Conservation (phyloP, 352 stramenopile genomes). For the Blastocystis sp. region DNA sequence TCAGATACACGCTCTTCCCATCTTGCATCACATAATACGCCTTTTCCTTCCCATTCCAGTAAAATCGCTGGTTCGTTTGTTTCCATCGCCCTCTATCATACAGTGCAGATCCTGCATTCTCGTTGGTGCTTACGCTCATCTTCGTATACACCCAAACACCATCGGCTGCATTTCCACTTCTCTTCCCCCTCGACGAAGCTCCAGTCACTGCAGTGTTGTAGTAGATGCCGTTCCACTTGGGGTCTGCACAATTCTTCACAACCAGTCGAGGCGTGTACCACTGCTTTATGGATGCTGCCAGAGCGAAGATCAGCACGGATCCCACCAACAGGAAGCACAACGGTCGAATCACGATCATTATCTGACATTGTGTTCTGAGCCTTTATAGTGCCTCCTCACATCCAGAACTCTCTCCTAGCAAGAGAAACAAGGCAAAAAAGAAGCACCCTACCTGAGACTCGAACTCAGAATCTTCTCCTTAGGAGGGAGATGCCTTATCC, state of each 20-base stretch:
- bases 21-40: no score
- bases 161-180: no score
- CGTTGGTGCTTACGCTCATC: no score
- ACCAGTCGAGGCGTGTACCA: neutral
- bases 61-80: no score
- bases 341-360: neutral
- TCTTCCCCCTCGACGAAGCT: no score
- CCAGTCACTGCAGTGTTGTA: neutral
- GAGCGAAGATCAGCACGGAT: neutral
- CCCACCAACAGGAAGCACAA: neutral
- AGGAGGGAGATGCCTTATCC: constrained; percentile 73
- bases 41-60: no score
- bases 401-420: neutral
- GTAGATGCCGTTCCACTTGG: neutral
- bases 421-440: constrained; percentile 59
- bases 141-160: no score
- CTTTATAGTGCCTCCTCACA: no score
- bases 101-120: no score
- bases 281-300: neutral
- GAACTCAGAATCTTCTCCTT: constrained; percentile 73
- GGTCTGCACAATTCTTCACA: neutral
- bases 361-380: no score
- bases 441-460: constrained; percentile 70
- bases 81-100: no score
- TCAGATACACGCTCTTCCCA: no score